phyloP scores from a whole-genome alignment of 805 yeast species.

The Sungouiella thailandica region DNA sequence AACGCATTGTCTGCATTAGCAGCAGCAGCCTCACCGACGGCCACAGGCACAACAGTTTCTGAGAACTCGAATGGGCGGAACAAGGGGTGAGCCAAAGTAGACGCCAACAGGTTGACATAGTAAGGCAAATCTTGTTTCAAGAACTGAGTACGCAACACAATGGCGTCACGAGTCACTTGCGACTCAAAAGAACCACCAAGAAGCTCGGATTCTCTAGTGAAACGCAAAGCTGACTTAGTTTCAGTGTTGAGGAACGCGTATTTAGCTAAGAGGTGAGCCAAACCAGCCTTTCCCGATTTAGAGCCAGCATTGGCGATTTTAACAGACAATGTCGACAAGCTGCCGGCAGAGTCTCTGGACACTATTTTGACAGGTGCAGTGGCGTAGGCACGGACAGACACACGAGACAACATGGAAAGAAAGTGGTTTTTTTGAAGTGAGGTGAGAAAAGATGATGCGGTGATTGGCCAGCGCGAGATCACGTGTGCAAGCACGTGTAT shows the following conservation, averaged over 20 bases:
- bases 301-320: constrained; percentile 82
- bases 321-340: constrained; percentile 72
- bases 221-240: constrained; percentile 81
- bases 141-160: constrained; percentile 76
- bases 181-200: constrained; percentile 80
- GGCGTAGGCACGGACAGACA: constrained; percentile 39
- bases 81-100: constrained; percentile 61
- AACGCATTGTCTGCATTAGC: constrained; percentile 48
- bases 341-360: constrained; percentile 57
- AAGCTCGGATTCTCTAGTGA: constrained; percentile 91
- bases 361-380: constrained; percentile 43
- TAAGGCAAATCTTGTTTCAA: constrained; percentile 86
- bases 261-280: constrained; percentile 79
- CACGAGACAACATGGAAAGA: constrained; percentile 36
- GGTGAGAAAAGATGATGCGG: constrained; percentile 15
- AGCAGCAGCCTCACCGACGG: constrained; percentile 54
- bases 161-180: constrained; percentile 74
- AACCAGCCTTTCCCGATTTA: constrained; percentile 68
- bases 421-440: constrained; percentile 4
- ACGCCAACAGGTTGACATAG: constrained; percentile 81
- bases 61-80: constrained; percentile 79
- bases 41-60: constrained; percentile 80
- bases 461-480: constrained; percentile 17
- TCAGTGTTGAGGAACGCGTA: constrained; percentile 80
- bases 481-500: no score